Base-by-base conservation (phyloP, 306 rosid species). In the Cercis canadensis region DNA sequence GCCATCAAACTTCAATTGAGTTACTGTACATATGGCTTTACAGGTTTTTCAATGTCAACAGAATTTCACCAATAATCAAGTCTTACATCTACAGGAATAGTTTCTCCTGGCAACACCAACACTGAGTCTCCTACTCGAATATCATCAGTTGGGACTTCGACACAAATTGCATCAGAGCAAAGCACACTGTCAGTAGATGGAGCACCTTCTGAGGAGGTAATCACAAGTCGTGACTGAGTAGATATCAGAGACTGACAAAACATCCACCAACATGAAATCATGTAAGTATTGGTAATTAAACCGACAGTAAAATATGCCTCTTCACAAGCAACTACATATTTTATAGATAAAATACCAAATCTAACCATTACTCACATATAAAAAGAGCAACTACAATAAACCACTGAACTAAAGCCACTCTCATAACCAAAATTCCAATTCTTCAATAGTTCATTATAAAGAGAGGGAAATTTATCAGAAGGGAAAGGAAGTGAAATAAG, bases 51-150 rank as follows among this genome's bases (percentile, higher is more conserved):
- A 61, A 58, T 53, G 47, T 52, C 40, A 70, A 67, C 55, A 47
- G 18, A 66, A 74, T 19, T 63, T 55, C 44, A 33, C 11, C 60
- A 80, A 62, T 78, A 71, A 59, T 64, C 75, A 69, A 58, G 78
- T 58, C 96, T 90, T 85, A 90, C 98, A 80, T 94, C 99, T 71
- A 90, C 83, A 31, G 95, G 97, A 81, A 94, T 81, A 75, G 96
- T 91, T 80, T 94, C 99, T 64, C 99, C 99, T 18, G 99, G 97
- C 54, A 94, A 80, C 82, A 94, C 95, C 87, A 94, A 82, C 62
- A 94, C 89, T 0, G 96, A 90, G 67, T 94, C 97, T 69, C 99
- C 97, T 53, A 89, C 87, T 77, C 97, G 90, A 80, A 94, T 83
- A 77, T 91, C 96, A 80, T 94, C 99, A 63, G 96, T 94, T 40